phyloP scores from a whole-genome alignment of 768 basidiomycete genomes.

The Nevesoporus exiguus region DNA sequence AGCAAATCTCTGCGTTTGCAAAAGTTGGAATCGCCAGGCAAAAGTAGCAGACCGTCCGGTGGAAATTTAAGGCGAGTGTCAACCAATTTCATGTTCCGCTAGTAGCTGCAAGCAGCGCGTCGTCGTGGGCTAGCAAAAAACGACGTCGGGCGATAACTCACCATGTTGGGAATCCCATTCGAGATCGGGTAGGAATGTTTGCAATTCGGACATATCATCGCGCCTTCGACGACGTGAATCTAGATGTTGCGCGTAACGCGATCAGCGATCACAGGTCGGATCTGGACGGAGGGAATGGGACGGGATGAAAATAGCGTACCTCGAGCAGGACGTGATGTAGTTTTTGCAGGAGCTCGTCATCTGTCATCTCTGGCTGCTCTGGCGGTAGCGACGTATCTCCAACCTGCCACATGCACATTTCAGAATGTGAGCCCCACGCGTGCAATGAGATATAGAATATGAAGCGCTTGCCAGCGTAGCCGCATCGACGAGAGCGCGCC shows the following conservation, averaged over 20 bases:
- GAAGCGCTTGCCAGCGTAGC: conserved; percentile 65
- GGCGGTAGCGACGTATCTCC: conserved; percentile 81
- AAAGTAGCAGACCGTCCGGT: too few relatives aligned
- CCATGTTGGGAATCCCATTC: conserved; percentile 98
- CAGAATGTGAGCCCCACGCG: not conserved
- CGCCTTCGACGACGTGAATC: conserved; percentile 91
- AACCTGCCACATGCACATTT: conserved; percentile 48
- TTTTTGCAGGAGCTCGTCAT: conserved; percentile 77
- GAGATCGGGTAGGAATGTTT: conserved; percentile 85
- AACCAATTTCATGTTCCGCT: conserved; percentile 88
- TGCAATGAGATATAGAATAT: not conserved
- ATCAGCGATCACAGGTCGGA: not conserved
- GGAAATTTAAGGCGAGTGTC: too few relatives aligned
- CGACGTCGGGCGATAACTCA: conserved; percentile 32
- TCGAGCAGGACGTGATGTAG: conserved; percentile 93
- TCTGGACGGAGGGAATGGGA: not conserved
- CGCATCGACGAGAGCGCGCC: conserved; percentile 80
- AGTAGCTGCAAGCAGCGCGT: conserved; percentile 55
- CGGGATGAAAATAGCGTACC: too few relatives aligned
- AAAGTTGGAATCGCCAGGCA: too few relatives aligned
- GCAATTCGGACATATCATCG: conserved; percentile 93
- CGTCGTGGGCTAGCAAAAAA: not conserved
- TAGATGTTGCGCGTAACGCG: conserved; percentile 28
- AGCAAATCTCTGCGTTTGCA: too few relatives aligned
- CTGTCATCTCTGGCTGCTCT: conserved; percentile 69